Conservation (phyloP, 2,329 filamentous ascomycete species). For the Ophiostoma perfectum region DNA sequence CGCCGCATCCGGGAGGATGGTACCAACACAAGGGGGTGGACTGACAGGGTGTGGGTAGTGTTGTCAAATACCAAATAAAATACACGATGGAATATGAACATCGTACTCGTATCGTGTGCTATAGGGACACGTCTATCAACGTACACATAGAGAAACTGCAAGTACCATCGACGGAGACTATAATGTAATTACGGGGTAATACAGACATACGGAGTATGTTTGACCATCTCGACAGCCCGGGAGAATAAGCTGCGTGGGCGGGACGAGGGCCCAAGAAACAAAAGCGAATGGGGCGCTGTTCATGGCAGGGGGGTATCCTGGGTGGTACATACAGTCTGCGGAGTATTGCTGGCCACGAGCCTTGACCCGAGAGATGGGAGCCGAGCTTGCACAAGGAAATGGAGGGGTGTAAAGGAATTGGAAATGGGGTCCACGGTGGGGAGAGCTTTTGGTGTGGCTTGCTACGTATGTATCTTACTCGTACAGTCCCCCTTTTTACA, state of each 20-base stretch:
- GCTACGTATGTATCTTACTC: neutral
- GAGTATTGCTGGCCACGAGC: neutral
- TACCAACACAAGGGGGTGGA: neutral
- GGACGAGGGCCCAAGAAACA: neutral
- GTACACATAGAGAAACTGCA: too few relatives aligned
- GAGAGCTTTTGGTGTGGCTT: neutral
- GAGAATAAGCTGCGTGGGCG: slow-evolving; percentile 13
- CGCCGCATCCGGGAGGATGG: slow-evolving; percentile 3
- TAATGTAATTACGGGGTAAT: neutral
- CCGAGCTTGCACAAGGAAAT: slow-evolving; percentile 23
- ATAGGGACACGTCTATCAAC: too few relatives aligned
- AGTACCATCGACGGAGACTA: neutral
- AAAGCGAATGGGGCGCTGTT: slow-evolving; percentile 7
- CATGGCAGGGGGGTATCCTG: slow-evolving; percentile 10
- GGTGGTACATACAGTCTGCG: neutral
- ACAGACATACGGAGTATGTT: neutral
- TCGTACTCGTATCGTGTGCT: neutral
- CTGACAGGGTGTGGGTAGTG: neutral
- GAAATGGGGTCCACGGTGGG: slow-evolving; percentile 1
- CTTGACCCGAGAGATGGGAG: slow-evolving; percentile 26
- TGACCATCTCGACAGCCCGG: neutral
- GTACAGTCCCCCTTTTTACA: neutral
- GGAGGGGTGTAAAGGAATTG: slow-evolving; percentile 10
- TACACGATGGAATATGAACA: neutral
- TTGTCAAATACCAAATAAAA: neutral